Conservation (phyloP, 257 asterid species). For the Asclepias syriaca region DNA sequence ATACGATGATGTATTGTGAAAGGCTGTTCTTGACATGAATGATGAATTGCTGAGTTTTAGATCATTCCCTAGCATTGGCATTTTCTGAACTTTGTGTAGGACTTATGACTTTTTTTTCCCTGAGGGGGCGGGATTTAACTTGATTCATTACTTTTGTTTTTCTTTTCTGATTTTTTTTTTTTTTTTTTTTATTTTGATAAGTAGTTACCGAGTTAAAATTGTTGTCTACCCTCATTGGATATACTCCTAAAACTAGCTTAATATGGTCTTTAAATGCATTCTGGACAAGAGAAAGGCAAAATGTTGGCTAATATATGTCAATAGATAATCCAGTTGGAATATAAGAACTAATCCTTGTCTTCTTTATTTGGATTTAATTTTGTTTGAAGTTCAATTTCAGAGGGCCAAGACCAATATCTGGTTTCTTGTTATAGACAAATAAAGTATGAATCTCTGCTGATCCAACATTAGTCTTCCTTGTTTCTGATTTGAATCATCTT, state of each 20-base stretch:
- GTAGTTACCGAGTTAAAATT: neutral
- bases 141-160: neutral
- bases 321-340: neutral
- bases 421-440: neutral
- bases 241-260: neutral
- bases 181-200: neutral
- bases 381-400: neutral
- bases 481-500: slow-evolving; percentile 2
- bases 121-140: neutral
- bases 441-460: neutral
- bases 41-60: neutral
- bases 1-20: neutral
- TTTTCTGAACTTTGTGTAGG: neutral
- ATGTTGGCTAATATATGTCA: neutral
- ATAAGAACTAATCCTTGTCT: neutral
- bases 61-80: neutral
- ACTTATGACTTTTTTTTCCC: neutral
- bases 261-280: neutral
- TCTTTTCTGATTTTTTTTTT: neutral
- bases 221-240: neutral
- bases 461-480: neutral
- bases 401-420: neutral
- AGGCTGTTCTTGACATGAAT: neutral
- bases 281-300: neutral
- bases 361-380: neutral